A percentile compares a stretch with the other conserved stretches of the same genome.
Conservation (phyloP, 495 filamentous ascomycete genomes). For the Penicillium taxi region DNA sequence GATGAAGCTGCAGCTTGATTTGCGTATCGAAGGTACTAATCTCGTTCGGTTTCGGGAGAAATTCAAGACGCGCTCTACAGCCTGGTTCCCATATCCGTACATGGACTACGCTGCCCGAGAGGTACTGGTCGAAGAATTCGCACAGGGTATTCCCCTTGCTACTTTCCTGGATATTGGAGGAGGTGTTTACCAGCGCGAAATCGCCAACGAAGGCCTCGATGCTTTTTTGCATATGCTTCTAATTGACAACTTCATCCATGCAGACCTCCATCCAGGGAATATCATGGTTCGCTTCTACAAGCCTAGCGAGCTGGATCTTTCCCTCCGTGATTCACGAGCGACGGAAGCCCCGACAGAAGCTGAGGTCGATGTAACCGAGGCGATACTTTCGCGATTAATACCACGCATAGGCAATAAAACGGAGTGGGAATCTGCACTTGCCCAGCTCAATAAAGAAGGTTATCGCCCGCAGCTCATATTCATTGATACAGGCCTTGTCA, state of each 20-base stretch:
- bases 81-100: constrained; percentile 95
- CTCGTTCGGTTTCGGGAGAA: constrained; percentile 81
- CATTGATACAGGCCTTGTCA: constrained; percentile 95
- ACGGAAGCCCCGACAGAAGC: constrained; percentile 43
- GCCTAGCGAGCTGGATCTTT: constrained; percentile 59
- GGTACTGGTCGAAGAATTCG: constrained; percentile 94
- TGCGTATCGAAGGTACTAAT: constrained; percentile 92
- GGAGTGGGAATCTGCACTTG: constrained; percentile 65
- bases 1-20: constrained; percentile 94
- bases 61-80: constrained; percentile 81
- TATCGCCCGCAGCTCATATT: constrained; percentile 94
- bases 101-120: constrained; percentile 81
- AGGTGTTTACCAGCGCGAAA: constrained; percentile 86
- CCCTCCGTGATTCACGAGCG: constrained; percentile 45
- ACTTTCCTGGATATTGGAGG: constrained; percentile 87
- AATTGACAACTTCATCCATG: constrained; percentile 96
- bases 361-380: constrained; percentile 72
- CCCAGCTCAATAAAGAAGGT: constrained; percentile 76
- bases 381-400: constrained; percentile 69
- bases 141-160: constrained; percentile 82
- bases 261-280: constrained; percentile 97
- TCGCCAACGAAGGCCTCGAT: constrained; percentile 91
- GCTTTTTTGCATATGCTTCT: constrained; percentile 98
- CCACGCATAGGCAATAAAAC: constrained; percentile 58
- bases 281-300: constrained; percentile 99